phyloP scores from a whole-genome alignment of 768 basidiomycete species.

The Suillus americanus region DNA sequence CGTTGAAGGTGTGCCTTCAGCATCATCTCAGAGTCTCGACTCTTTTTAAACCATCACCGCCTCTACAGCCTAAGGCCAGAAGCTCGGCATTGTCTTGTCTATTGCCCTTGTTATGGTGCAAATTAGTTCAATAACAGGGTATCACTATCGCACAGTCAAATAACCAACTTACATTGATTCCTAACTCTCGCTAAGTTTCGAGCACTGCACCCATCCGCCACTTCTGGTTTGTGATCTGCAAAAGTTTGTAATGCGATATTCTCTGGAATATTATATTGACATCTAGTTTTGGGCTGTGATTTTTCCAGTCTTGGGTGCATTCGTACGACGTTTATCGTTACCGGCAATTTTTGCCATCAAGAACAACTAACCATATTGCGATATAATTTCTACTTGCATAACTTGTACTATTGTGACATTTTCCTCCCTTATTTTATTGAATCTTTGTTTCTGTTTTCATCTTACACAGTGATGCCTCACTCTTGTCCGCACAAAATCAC shows the following conservation, averaged over 20 bases:
- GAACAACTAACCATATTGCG: conserved; percentile 8
- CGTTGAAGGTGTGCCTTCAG: not conserved
- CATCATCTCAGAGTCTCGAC: not conserved
- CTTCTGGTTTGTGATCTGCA: not conserved
- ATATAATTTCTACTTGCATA: not conserved
- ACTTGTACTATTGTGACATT: not conserved
- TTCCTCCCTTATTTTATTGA: not conserved
- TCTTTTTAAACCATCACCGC: not conserved
- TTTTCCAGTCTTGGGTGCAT: not conserved
- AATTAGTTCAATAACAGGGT: not conserved
- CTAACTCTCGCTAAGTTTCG: not conserved
- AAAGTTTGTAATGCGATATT: not conserved
- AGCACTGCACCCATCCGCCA: not conserved
- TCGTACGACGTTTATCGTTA: not conserved
- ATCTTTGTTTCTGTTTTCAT: not conserved
- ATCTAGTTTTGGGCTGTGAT: not conserved
- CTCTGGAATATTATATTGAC: not conserved
- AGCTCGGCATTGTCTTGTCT: not conserved
- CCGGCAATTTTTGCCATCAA: not conserved
- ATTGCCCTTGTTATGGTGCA: not conserved
- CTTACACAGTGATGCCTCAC: not conserved
- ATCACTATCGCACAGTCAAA: not conserved
- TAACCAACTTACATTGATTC: not conserved
- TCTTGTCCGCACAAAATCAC: not conserved
- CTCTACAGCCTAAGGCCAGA: not conserved